phyloP scores from a whole-genome alignment of 176 grass and related monocot genomes.

The Urochloa ruziziensis region DNA sequence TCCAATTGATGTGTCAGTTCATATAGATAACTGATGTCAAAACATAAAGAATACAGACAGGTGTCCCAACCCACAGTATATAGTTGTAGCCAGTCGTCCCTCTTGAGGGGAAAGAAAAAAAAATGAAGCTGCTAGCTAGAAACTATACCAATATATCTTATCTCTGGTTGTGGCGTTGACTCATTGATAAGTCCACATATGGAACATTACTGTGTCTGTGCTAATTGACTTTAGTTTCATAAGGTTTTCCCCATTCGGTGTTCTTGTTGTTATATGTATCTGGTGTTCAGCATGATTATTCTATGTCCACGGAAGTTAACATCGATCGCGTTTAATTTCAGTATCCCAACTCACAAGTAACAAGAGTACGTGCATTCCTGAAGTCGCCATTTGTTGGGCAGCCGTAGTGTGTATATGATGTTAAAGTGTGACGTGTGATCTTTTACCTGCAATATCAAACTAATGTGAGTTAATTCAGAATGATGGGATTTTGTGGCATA shows the following conservation, averaged over 20 bases:
- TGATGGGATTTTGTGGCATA: background rate
- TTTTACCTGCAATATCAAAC: background rate
- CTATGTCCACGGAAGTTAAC: background rate
- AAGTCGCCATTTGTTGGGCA: background rate
- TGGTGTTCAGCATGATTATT: background rate
- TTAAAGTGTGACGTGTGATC: background rate
- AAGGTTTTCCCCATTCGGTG: background rate
- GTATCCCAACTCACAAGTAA: background rate
- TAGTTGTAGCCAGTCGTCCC: background rate
- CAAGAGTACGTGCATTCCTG: background rate
- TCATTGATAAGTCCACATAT: background rate
- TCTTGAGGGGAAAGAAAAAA: background rate
- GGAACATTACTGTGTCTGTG: background rate
- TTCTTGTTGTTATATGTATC: background rate
- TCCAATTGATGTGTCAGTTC: background rate
- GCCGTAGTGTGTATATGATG: background rate
- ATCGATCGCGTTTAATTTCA: background rate
- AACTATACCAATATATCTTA: background rate
- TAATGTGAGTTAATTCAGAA: background rate
- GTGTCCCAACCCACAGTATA: background rate
- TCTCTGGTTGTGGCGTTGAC: background rate
- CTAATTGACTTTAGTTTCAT: background rate
- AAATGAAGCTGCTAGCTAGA: background rate
- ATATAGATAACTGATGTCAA: background rate
- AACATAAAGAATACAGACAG: background rate